These are phyloP conservation scores for Vicia villosa DNA, from an alignment of 306 rosid species.

Conservation along the genomic window DNA sequence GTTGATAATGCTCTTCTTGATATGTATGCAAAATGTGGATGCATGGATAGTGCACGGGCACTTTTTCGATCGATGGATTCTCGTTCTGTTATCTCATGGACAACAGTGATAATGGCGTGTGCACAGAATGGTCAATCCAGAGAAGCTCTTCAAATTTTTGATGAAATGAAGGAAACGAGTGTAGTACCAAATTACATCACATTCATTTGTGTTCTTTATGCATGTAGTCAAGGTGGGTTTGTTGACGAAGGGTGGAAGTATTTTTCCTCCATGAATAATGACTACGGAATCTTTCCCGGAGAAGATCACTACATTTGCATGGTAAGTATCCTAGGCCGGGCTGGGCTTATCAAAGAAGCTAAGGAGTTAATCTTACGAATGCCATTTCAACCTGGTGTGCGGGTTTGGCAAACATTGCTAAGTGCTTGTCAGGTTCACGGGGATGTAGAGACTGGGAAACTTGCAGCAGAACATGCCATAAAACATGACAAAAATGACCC, in stretches of 20 bases:
- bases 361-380: conserved; percentile 59
- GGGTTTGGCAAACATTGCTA: conserved; percentile 80
- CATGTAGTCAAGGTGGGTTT: conserved; percentile 79
- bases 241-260: conserved; percentile 63
- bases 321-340: conserved; percentile 73
- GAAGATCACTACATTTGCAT: conserved; percentile 81
- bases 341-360: conserved; percentile 68
- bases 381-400: conserved; percentile 61
- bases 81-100: conserved; percentile 72
- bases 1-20: conserved; percentile 81
- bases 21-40: conserved; percentile 87
- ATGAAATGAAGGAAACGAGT: conserved; percentile 56
- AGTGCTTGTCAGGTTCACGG: conserved; percentile 71
- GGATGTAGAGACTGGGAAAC: conserved; percentile 60
- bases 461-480: conserved; percentile 60
- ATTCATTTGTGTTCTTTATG: conserved; percentile 71
- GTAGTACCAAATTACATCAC: conserved; percentile 68
- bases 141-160: conserved; percentile 67
- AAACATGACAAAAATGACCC: conserved; percentile 54
- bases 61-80: conserved; percentile 54
- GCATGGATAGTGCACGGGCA: conserved; percentile 53
- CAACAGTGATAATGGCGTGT: conserved; percentile 78
- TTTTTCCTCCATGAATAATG: conserved; percentile 58
- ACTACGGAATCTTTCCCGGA: conserved; percentile 58
- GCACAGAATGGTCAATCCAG: conserved; percentile 65